Base-by-base conservation (phyloP, 2,329 filamentous ascomycete genomes). In the Talaromyces sp. region DNA sequence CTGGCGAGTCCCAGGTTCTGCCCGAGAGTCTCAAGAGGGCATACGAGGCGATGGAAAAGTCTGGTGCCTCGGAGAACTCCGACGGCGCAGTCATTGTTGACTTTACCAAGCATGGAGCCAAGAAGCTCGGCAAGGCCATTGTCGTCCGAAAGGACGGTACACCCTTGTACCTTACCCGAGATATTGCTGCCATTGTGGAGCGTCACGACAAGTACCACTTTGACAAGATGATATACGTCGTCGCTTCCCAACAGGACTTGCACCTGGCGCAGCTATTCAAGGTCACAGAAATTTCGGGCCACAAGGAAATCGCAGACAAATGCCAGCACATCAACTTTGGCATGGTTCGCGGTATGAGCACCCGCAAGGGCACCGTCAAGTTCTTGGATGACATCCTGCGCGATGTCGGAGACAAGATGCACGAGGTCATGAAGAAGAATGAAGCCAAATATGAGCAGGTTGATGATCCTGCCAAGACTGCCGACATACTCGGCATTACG, bases 351-450 rank as follows among this genome's bases (percentile, higher is more conserved):
- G 86, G 84, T 46, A 87, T 88, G 84, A 83, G 80, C 65, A 86
- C 85, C 9, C 80, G 85, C 65, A 86, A 86, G 72, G 85, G 85
- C 63, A 91, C 88, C 0, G 89, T 91, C 68, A 89, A 89, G 75
- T 91, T 90, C 78, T 73, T 86, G 64, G 81, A 88, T 68, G 87
- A 90, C 67, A 91, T 92, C 67, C 81, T 93, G 60, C 82, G 84
- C 46, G 89, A 93, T 67, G 91, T 96, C 8, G 88, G 86, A 69
- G 93, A 97, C 59, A 91, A 93, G 78, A 99, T 99, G 95, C 93
- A 98, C 81, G 91, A 96, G 63, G 91, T 96, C 56, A 99, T 99
- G 95, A 86, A 81, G 76, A 89, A 89, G 80, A 98, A 98, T 75
- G 83, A 89, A 69, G 82, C 84, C 71, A 99, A 99, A 81, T 99